phyloP scores from a whole-genome alignment of 2,329 filamentous ascomycete genomes.

The Phialocephala subalpina region DNA sequence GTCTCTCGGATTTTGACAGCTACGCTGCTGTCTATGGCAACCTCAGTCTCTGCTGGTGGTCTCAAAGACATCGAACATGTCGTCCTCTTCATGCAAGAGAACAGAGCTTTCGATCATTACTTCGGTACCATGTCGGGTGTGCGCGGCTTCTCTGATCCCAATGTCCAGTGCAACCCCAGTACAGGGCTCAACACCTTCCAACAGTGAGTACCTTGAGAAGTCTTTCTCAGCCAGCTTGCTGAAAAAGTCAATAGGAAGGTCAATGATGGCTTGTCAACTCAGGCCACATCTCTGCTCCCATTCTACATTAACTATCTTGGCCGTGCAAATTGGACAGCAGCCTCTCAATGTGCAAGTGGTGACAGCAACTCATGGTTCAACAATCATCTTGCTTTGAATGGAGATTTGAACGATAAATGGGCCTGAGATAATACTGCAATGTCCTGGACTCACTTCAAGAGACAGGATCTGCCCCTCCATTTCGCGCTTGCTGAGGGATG shows the following conservation, averaged over 20 bases:
- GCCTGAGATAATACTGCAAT: conserved; percentile 60
- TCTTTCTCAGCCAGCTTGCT: neutral
- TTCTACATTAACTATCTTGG: conserved; percentile 64
- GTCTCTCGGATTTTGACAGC: neutral
- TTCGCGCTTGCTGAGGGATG: conserved; percentile 62
- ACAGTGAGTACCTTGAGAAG: neutral
- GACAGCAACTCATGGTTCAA: conserved; percentile 60
- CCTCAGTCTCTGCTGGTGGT: conserved; percentile 42
- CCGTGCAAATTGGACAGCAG: conserved; percentile 53
- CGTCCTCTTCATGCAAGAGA: conserved; percentile 62
- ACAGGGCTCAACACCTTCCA: neutral
- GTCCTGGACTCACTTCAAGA: conserved; percentile 59
- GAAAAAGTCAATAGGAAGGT: conserved; percentile 32
- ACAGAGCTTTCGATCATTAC: conserved; percentile 46
- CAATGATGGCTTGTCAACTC: conserved; percentile 47
- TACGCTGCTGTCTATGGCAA: neutral
- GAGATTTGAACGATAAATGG: conserved; percentile 61
- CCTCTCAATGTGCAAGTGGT: conserved; percentile 61
- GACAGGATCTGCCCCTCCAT: conserved; percentile 61
- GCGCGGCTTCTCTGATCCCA: conserved; percentile 63
- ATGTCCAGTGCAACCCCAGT: conserved; percentile 48
- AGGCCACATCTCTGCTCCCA: conserved; percentile 54
- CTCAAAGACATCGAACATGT: conserved; percentile 63
- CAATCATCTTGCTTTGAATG: conserved; percentile 60
- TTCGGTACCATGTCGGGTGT: conserved; percentile 64